phyloP scores from a whole-genome alignment of 441 rosid species.

The Populus hybrid region DNA sequence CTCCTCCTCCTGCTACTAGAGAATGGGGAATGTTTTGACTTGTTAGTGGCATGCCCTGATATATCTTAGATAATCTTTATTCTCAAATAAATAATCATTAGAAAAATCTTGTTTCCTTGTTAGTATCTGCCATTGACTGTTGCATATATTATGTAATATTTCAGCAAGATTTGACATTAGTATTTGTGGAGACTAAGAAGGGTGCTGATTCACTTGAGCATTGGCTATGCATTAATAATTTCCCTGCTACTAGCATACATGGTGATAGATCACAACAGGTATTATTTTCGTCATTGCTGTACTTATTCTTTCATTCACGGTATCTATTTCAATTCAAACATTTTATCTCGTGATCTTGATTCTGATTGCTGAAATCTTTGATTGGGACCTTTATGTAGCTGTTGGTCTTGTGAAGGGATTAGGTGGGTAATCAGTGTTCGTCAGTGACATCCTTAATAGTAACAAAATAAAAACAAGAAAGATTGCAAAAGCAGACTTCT shows the following conservation, averaged over 20 bases:
- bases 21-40: not conserved
- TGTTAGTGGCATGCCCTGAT: not conserved
- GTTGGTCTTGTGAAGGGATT: not conserved
- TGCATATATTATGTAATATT: slow-evolving; percentile 1
- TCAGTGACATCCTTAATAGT: not conserved
- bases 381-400: not conserved
- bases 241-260: slow-evolving; percentile 86
- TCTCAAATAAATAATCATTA: not conserved
- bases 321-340: not conserved
- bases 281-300: not conserved
- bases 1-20: not conserved
- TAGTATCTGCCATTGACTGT: not conserved
- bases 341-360: not conserved
- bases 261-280: slow-evolving; percentile 95
- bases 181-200: slow-evolving; percentile 90
- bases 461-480: not conserved
- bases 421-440: not conserved
- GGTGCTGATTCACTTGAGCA: slow-evolving; percentile 85
- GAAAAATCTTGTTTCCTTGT: not conserved
- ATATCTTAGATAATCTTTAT: not conserved
- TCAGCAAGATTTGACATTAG: slow-evolving; percentile 86
- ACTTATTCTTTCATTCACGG: not conserved
- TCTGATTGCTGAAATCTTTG: not conserved
- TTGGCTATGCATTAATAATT: slow-evolving; percentile 75
- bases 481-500: not conserved